These are phyloP conservation scores for Massospora cicadina DNA, from an alignment of 371 early-diverging fungal species.

Conservation along the genomic window DNA sequence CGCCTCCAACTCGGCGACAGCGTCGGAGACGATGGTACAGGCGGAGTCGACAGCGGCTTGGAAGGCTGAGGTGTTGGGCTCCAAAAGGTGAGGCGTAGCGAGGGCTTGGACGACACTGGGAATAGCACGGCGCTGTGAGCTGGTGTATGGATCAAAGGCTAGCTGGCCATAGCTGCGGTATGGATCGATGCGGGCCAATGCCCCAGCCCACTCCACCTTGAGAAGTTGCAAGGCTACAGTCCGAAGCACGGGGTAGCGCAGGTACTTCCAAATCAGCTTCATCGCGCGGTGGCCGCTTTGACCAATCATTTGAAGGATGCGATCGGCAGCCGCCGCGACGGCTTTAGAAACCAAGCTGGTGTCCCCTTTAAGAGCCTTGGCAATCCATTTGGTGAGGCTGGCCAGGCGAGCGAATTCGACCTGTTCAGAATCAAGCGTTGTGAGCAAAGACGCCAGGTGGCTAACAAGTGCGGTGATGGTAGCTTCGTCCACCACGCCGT, in stretches of 20 bases:
- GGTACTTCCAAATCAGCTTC: conserved; percentile 5
- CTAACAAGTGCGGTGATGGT: neutral
- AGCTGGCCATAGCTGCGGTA: neutral
- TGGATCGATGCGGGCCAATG: neutral
- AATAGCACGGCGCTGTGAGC: neutral
- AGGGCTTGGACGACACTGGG: neutral
- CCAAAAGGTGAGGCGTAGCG: neutral
- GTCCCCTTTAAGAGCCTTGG: neutral
- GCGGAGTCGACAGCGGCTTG: neutral
- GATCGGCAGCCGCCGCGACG: neutral
- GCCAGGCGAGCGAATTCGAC: neutral
- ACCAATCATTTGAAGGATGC: neutral
- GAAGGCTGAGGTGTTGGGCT: neutral
- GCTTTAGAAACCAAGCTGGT: too few species aligned
- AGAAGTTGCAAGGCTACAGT: neutral
- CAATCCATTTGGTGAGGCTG: conserved; percentile 1
- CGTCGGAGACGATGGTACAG: neutral
- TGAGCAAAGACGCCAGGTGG: neutral
- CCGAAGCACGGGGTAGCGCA: neutral
- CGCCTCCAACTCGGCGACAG: neutral
- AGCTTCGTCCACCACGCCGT: neutral
- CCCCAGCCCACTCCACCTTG: neutral
- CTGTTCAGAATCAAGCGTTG: neutral
- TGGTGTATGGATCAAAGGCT: neutral
- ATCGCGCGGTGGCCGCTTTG: neutral